Evolutionary conservation across 2,329 filamentous ascomycete species (phyloP), one percentile per base, ranked within the genome.

Genomic region (Neurospora sp.): DNA sequence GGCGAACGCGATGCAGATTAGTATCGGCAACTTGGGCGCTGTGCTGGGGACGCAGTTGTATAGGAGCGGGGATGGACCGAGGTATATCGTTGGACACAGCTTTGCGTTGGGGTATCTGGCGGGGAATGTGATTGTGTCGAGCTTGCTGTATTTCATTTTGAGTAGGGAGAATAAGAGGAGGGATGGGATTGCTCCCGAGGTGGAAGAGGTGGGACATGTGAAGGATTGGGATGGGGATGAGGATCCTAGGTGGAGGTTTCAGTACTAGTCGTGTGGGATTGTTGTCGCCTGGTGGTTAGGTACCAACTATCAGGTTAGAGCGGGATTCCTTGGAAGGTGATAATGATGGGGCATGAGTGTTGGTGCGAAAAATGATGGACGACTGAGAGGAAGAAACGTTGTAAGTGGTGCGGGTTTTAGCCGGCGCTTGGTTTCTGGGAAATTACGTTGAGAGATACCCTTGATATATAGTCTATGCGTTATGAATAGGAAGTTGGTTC

Each of bases 31-130:
- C 73, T 76, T 90, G 1, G 90, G 89, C 0, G 89, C 88, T 0
- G 88, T 92, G 0, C 74, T 92, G 33, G 90, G 89, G 0, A 92
- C 89, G 1, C 89, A 92, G 78, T 77, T 92, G 1, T 92, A 92
- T 77, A 82, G 89, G 1, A 81, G 83, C 0, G 80, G 83, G 1
- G 87, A 88, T 37, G 86, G 83, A 0, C 90, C 90, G 1, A 81
- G 88, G 39, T 92, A 87, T 74, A 82, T 89, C 67, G 80, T 92
- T 0, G 90, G 91, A 0, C 90, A 92, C 77, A 85, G 85, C 0
- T 86, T 92, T 74, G 89, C 89, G 0, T 76, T 92, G 62, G 89
- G 82, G 0, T 92, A 92, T 75, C 78, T 92, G 3, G 75, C 85
- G 1, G 84, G 82, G 0, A 91, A 91, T 70, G 79, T 87, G 0